These are phyloP conservation scores for Boletellus dicymbophilus DNA, from an alignment of 1,284 basidiomycete species.

Conservation along the genomic window DNA sequence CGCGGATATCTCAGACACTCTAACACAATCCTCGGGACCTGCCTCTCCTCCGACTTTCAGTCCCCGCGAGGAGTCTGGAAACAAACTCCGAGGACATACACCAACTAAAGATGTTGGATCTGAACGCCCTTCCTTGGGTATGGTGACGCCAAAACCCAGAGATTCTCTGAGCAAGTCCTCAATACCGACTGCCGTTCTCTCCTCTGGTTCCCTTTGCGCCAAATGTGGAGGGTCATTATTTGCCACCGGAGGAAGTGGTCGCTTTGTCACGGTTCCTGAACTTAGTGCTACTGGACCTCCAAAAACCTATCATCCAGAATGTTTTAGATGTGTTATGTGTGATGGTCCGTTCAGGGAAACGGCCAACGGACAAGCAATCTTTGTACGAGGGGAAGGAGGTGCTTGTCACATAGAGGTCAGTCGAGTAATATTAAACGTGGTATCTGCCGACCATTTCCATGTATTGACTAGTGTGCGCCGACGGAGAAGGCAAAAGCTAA, in stretches of 20 bases:
- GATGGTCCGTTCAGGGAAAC: slow-evolving; percentile 61
- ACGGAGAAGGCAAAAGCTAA: slow-evolving; percentile 46
- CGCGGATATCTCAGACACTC: slow-evolving; percentile 61
- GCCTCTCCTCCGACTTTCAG: slow-evolving; percentile 54
- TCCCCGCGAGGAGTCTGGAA: slow-evolving; percentile 21
- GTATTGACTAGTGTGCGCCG: slow-evolving; percentile 60
- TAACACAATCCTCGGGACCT: slow-evolving; percentile 54
- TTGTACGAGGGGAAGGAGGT: slow-evolving; percentile 63
- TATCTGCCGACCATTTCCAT: slow-evolving; percentile 9
- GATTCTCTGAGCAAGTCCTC: slow-evolving; percentile 24
- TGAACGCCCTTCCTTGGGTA: slow-evolving; percentile 12
- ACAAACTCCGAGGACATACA: slow-evolving; percentile 10
- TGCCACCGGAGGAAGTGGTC: slow-evolving; percentile 50
- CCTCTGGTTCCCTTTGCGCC: slow-evolving; percentile 45
- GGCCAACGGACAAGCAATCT: slow-evolving; percentile 61
- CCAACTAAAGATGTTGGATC: slow-evolving; percentile 3
- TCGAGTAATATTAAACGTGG: slow-evolving; percentile 7
- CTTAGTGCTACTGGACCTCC: slow-evolving; percentile 45
- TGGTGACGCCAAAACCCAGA: slow-evolving; percentile 24
- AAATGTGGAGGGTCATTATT: slow-evolving; percentile 63
- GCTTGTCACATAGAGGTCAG: slow-evolving; percentile 72
- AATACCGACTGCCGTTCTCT: slow-evolving; percentile 26
- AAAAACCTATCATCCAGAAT: slow-evolving; percentile 68
- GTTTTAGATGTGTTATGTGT: slow-evolving; percentile 73
- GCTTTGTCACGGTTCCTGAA: slow-evolving; percentile 69